Conservation (phyloP, 129 eudicot species). For the Tagetes patula region DNA sequence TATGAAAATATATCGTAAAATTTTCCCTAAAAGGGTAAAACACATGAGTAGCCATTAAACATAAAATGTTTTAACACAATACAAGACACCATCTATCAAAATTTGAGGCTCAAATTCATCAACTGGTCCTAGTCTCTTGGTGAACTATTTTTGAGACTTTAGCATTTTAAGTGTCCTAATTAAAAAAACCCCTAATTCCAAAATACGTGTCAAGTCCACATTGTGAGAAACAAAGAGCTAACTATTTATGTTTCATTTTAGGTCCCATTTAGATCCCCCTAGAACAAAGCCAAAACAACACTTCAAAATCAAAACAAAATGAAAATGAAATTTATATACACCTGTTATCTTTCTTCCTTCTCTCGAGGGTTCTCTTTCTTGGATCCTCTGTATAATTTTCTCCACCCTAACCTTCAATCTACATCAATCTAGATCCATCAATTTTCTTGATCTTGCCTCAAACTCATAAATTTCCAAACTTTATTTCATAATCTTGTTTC, state of each 20-base stretch:
- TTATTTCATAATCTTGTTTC: conserved; percentile 7
- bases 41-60: too few relatives aligned
- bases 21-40: too few relatives aligned
- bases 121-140: too few relatives aligned
- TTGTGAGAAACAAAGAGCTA: conserved; percentile 3
- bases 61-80: too few relatives aligned
- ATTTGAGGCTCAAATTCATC: too few relatives aligned
- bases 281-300: conserved; percentile 14
- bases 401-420: conserved; percentile 11
- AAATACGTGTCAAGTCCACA: conserved; percentile 8
- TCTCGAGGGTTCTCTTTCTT: conserved; percentile 25
- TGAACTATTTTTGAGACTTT: too few relatives aligned
- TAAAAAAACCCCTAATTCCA: conserved; percentile 11
- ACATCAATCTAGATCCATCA: conserved; percentile 36
- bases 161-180: too few relatives aligned
- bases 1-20: too few relatives aligned
- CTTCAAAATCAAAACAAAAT: conserved; percentile 4
- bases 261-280: conserved; percentile 53
- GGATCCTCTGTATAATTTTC: conserved; percentile 16
- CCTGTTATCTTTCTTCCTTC: conserved; percentile 18
- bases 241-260: neutral
- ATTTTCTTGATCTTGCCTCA: neutral
- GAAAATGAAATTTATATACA: conserved; percentile 3
- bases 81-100: too few relatives aligned
- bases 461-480: neutral